Percentiles rank a stretch among this genome's conserved stretches.
Evolutionary conservation across 768 basidiomycete genomes (phyloP).

Genomic region (Boletus rubropictus): DNA sequence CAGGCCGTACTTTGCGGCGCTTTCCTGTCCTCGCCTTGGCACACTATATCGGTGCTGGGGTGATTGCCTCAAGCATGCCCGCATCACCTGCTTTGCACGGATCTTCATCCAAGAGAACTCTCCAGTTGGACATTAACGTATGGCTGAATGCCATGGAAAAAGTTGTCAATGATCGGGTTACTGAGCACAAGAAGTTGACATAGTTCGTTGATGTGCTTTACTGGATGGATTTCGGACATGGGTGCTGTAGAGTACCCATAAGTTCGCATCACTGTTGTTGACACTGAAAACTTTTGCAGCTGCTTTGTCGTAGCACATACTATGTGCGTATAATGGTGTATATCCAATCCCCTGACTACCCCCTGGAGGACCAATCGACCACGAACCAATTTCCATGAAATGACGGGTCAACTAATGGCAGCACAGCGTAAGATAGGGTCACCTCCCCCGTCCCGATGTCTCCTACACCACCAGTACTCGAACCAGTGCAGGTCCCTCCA

Average conservation of each 20-base stretch:
- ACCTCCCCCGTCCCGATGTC: too few species aligned
- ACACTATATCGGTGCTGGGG: slow-evolving; percentile 60
- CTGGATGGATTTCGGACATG: neutral
- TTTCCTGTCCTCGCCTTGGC: slow-evolving; percentile 94
- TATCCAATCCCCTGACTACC: slow-evolving; percentile 3
- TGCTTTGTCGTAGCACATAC: neutral
- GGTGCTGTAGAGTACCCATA: neutral
- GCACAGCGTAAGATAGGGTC: slow-evolving; percentile 1
- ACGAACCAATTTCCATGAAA: slow-evolving; percentile 12
- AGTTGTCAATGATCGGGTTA: slow-evolving; percentile 56
- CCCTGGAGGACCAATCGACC: neutral
- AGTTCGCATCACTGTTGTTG: neutral
- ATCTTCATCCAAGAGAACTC: slow-evolving; percentile 2
- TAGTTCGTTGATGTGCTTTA: slow-evolving; percentile 9
- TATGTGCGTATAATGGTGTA: neutral
- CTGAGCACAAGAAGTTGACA: slow-evolving; percentile 45
- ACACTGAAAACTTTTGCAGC: neutral
- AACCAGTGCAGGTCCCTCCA: too few species aligned
- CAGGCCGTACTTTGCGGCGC: slow-evolving; percentile 85
- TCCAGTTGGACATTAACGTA: slow-evolving; percentile 42
- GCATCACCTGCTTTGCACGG: slow-evolving; percentile 1
- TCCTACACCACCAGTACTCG: too few species aligned
- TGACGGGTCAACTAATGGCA: slow-evolving; percentile 21
- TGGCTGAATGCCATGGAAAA: slow-evolving; percentile 87
- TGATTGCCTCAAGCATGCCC: slow-evolving; percentile 14